A percentile compares a stretch with the other conserved stretches of the same genome.
Evolutionary conservation across 495 filamentous ascomycete genomes (phyloP).

Genomic region (Penicillium robsamsonii): DNA sequence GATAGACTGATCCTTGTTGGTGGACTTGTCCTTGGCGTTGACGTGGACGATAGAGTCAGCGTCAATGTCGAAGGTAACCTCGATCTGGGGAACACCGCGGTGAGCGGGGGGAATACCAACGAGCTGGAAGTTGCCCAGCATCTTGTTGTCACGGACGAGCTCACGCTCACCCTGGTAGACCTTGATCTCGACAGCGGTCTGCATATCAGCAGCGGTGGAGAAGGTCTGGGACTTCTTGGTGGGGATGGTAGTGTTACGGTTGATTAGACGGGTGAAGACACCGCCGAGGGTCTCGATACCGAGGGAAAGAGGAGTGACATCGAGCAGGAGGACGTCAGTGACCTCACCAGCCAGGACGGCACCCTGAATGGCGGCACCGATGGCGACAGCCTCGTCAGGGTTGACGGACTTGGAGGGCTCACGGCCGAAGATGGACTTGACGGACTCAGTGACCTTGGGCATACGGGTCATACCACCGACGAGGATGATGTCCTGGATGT

Average conservation of each 20-base stretch:
- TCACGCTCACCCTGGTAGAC: slow-evolving; percentile 99
- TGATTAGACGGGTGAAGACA: slow-evolving; percentile 99
- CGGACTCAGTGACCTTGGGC: slow-evolving; percentile 97
- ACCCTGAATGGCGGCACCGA: slow-evolving; percentile 97
- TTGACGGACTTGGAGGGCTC: slow-evolving; percentile 99
- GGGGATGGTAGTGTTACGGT: slow-evolving; percentile 99
- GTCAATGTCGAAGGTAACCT: slow-evolving; percentile 99
- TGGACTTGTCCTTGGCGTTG: slow-evolving; percentile 98
- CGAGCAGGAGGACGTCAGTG: slow-evolving; percentile 91
- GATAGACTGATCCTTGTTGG: slow-evolving; percentile 99
- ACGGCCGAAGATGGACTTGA: slow-evolving; percentile 96
- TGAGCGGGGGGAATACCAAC: slow-evolving; percentile 96
- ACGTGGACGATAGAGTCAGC: slow-evolving; percentile 99
- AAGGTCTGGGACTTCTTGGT: slow-evolving; percentile 99
- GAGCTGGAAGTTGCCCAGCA: slow-evolving; percentile 99
- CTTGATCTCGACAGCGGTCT: slow-evolving; percentile 99
- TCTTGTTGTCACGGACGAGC: slow-evolving; percentile 98
- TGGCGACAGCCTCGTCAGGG: slow-evolving; percentile 98
- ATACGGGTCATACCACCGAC: slow-evolving; percentile 99
- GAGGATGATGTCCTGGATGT: slow-evolving; percentile 98
- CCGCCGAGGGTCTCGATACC: slow-evolving; percentile 99
- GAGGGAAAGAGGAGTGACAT: slow-evolving; percentile 95
- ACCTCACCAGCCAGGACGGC: slow-evolving; percentile 96
- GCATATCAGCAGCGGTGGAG: slow-evolving; percentile 98
- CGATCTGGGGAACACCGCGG: slow-evolving; percentile 95